These are phyloP conservation scores for Apiospora hydei DNA, from an alignment of 2,329 filamentous ascomycete species.

Conservation along the genomic window DNA sequence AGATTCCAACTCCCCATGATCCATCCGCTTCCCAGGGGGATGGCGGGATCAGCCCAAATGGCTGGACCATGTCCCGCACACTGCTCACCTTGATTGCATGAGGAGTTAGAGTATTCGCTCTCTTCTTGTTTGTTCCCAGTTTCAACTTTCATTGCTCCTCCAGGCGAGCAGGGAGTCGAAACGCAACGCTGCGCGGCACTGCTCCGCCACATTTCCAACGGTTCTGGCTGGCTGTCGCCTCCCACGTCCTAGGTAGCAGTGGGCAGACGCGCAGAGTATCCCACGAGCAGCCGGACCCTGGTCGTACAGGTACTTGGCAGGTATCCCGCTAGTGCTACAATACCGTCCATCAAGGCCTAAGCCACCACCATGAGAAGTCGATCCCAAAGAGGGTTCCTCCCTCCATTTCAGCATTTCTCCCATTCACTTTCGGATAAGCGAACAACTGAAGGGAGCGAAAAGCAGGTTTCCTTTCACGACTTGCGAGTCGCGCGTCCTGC, in stretches of 20 bases:
- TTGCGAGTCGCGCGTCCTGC: conserved; percentile 20
- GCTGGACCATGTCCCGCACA: background rate
- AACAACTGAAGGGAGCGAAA: background rate
- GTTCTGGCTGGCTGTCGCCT: background rate
- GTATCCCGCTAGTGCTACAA: conserved; percentile 16
- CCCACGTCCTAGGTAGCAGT: background rate
- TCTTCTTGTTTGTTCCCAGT: conserved; percentile 20
- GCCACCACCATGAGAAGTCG: conserved; percentile 18
- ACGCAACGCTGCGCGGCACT: conserved; percentile 16
- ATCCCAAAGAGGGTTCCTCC: conserved; percentile 13
- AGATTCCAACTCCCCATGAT: conserved; percentile 16
- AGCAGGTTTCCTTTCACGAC: conserved; percentile 17
- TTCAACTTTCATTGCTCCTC: conserved; percentile 22
- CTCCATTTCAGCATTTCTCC: conserved; percentile 19
- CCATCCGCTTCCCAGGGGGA: conserved; percentile 10
- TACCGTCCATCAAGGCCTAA: conserved; percentile 3
- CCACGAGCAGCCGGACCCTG: conserved; percentile 2
- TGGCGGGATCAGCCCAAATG: conserved; percentile 2
- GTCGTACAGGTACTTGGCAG: conserved; percentile 11
- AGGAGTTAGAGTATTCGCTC: conserved; percentile 4
- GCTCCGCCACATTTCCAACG: conserved; percentile 21
- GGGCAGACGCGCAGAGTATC: background rate
- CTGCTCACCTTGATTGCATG: background rate
- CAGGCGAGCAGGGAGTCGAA: conserved; percentile 21
- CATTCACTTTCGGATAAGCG: conserved; percentile 19